Percentiles rank a stretch among this genome's conserved stretches.
Conservation (phyloP, 495 filamentous ascomycete genomes). For the Trichoderma parareesei region DNA sequence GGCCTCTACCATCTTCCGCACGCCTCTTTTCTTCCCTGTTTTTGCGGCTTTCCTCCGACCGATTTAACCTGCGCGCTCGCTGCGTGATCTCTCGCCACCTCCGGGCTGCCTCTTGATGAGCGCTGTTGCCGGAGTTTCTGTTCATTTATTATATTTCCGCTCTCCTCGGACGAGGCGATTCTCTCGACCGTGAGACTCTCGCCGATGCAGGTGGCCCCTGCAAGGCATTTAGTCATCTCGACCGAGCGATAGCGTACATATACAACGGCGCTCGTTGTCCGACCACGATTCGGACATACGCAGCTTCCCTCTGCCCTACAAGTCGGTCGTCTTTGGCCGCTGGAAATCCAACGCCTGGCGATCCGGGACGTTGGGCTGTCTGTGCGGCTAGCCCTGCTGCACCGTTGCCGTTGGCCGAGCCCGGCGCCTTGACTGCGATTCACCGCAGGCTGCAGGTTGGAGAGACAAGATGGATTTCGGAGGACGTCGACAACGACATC, state of each 20-base stretch:
- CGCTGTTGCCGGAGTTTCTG: background rate
- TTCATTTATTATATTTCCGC: background rate
- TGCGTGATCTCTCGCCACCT: background rate
- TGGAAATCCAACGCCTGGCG: no score
- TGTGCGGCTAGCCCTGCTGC: constrained; percentile 38
- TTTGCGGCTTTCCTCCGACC: background rate
- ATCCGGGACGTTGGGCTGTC: constrained; percentile 34
- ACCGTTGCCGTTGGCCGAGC: constrained; percentile 38
- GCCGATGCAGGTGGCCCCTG: no score
- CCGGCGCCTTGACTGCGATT: constrained; percentile 40
- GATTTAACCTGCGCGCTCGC: background rate
- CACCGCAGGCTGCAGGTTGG: constrained; percentile 26
- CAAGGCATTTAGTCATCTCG: background rate
- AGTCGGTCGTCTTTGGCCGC: no score
- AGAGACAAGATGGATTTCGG: constrained; percentile 30
- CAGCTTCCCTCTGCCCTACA: no score
- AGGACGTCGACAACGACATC: constrained; percentile 16
- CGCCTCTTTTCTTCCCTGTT: background rate
- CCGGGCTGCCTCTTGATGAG: background rate
- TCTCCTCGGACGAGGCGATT: background rate
- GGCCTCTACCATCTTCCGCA: background rate
- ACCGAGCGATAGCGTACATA: background rate
- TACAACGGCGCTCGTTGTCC: no score
- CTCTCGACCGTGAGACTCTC: no score
- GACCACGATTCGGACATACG: no score